Conservation (phyloP, 2,329 filamentous ascomycete genomes). For the Davidsoniella neocaledoniae region DNA sequence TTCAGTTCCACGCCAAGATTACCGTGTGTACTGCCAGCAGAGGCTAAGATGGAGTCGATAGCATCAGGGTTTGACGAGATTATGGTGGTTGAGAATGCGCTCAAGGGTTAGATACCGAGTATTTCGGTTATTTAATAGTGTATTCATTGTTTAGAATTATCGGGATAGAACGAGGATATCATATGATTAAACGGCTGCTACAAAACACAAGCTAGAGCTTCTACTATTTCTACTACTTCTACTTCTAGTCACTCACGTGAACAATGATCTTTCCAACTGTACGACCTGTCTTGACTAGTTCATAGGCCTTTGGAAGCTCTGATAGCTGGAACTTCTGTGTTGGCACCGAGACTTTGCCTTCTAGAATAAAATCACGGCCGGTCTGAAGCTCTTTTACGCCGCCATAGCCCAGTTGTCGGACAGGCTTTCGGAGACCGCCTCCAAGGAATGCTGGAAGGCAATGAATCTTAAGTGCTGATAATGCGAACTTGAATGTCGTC, state of each 20-base stretch:
- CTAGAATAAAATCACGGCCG: conserved; percentile 36
- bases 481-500: conserved; percentile 16
- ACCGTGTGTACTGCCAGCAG: conserved; percentile 22
- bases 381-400: conserved; percentile 29
- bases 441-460: conserved; percentile 22
- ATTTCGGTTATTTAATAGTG: no score
- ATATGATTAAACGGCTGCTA: neutral
- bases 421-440: conserved; percentile 26
- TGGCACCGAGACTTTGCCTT: conserved; percentile 39
- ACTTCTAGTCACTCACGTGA: conserved; percentile 14
- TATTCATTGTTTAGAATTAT: no score
- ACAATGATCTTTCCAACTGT: conserved; percentile 43
- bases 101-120: no score
- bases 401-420: conserved; percentile 24
- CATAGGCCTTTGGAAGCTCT: conserved; percentile 38
- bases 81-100: conserved; percentile 17
- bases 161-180: neutral
- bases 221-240: no score
- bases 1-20: conserved; percentile 24
- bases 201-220: neutral
- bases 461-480: conserved; percentile 16
- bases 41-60: conserved; percentile 21
- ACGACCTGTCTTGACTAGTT: conserved; percentile 40
- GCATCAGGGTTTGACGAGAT: conserved; percentile 22
- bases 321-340: conserved; percentile 41